phyloP scores from a whole-genome alignment of 495 filamentous ascomycete genomes.

The Delitschia confertaspora region DNA sequence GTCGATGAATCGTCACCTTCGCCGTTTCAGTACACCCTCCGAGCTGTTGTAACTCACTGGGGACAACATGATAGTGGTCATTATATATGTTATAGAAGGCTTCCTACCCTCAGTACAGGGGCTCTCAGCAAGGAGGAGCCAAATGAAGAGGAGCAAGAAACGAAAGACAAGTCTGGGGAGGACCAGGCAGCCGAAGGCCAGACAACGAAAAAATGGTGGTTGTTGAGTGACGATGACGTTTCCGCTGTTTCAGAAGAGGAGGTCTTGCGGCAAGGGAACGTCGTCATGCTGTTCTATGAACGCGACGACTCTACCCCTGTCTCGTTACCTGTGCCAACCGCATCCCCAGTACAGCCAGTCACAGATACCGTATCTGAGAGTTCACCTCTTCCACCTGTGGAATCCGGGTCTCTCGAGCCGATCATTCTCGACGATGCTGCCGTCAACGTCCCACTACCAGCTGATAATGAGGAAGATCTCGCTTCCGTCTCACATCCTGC shows the following conservation, averaged over 20 bases:
- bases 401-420: too few species aligned
- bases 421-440: too few species aligned
- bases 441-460: too few species aligned
- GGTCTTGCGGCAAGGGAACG: conserved; percentile 71
- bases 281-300: conserved; percentile 97
- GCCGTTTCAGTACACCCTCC: conserved; percentile 56
- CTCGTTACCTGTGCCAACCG: too few species aligned
- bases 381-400: too few species aligned
- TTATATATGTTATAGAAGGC: conserved; percentile 81
- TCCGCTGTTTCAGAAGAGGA: conserved; percentile 59
- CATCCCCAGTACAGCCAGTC: too few species aligned
- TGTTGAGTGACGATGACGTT: conserved; percentile 79
- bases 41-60: conserved; percentile 79
- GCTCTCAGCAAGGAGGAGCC: conserved; percentile 30
- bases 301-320: conserved; percentile 9
- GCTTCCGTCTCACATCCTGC: too few species aligned
- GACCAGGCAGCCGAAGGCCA: conserved; percentile 8
- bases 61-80: conserved; percentile 92
- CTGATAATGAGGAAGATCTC: too few species aligned
- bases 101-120: conserved; percentile 37
- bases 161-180: conserved; percentile 6
- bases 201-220: conserved; percentile 57
- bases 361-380: too few species aligned
- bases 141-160: conserved; percentile 17
- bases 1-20: conserved; percentile 1